These are phyloP conservation scores for Nothophoma quercina DNA, from an alignment of 2,329 filamentous ascomycete genomes.

Conservation along the genomic window DNA sequence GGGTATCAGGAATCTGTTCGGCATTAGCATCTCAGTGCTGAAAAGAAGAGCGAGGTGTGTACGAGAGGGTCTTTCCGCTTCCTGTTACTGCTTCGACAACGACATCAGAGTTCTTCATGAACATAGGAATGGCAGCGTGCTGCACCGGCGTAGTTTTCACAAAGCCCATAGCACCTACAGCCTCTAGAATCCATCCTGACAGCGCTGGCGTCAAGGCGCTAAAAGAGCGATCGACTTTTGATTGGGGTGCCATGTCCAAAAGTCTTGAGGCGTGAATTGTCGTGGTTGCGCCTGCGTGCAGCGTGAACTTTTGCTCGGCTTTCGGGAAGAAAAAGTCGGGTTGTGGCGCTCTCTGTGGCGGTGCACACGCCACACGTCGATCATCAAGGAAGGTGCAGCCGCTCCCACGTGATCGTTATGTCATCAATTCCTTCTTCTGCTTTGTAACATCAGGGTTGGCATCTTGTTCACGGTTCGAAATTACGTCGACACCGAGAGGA, in stretches of 20 bases:
- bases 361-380: conserved; percentile 9
- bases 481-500: no score
- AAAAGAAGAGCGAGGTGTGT: conserved; percentile 7
- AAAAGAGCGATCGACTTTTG: conserved; percentile 63
- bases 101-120: conserved; percentile 89
- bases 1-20: conserved; percentile 73
- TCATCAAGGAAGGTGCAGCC: not conserved
- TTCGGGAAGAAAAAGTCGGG: conserved; percentile 26
- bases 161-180: conserved; percentile 85
- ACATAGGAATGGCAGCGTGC: conserved; percentile 86
- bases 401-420: not conserved
- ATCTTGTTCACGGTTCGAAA: not conserved
- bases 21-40: not conserved
- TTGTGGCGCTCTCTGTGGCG: conserved; percentile 14
- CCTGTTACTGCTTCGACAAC: conserved; percentile 75
- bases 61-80: conserved; percentile 46
- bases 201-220: conserved; percentile 73
- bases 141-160: conserved; percentile 92
- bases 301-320: conserved; percentile 11
- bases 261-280: not conserved
- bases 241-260: conserved; percentile 42
- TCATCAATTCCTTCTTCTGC: not conserved
- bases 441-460: not conserved
- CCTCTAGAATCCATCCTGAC: conserved; percentile 86
- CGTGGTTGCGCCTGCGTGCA: conserved; percentile 12